Conservation (phyloP, 1,139 yeast species). For the Diutina sp. region DNA sequence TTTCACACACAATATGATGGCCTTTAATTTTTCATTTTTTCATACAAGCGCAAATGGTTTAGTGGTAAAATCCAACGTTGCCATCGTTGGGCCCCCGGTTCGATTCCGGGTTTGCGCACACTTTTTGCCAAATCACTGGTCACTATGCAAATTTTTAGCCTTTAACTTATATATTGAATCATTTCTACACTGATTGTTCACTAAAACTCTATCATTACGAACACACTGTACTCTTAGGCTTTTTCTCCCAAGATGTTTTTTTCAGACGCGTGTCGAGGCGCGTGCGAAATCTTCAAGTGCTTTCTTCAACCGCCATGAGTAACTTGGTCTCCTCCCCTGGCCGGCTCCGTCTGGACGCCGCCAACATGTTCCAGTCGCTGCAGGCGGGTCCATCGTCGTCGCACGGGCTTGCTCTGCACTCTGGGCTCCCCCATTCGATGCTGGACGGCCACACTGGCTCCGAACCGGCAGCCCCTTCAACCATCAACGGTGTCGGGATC, state of each 20-base stretch:
- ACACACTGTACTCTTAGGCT: too few species aligned
- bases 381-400: slow-evolving; percentile 19
- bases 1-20: too few species aligned
- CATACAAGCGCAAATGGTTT: too few species aligned
- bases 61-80: too few species aligned
- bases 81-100: too few species aligned
- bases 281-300: background rate
- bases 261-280: background rate
- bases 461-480: background rate
- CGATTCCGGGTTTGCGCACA: too few species aligned
- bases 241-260: background rate
- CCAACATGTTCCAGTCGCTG: slow-evolving; percentile 27
- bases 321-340: slow-evolving; percentile 36
- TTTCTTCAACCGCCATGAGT: slow-evolving; percentile 16
- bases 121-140: too few species aligned
- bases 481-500: background rate
- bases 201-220: too few species aligned
- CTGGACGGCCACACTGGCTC: background rate
- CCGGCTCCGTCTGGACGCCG: slow-evolving; percentile 34
- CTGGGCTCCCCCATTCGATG: background rate
- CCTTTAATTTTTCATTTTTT: too few species aligned
- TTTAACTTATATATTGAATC: too few species aligned
- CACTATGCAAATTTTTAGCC: too few species aligned
- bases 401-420: slow-evolving; percentile 4
- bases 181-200: too few species aligned